These are phyloP conservation scores for Pyrrhoderma noxium DNA, from an alignment of 1,284 basidiomycete species.

Conservation along the genomic window DNA sequence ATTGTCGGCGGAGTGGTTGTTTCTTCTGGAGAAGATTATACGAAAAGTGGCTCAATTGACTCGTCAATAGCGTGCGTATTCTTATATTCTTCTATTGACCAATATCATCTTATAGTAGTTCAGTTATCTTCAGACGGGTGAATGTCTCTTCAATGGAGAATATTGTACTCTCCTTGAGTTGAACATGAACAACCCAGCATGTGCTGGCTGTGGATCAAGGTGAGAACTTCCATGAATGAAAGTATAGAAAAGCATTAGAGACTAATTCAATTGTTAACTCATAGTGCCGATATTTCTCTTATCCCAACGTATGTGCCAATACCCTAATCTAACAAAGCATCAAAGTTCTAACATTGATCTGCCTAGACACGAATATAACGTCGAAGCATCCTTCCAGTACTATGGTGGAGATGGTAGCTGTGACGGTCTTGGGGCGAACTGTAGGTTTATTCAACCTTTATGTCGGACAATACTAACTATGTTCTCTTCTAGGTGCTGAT, in stretches of 20 bases:
- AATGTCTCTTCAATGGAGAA: slow-evolving; percentile 37
- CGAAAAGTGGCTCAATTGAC: slow-evolving; percentile 24
- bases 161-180: slow-evolving; percentile 36
- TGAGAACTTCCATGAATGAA: background rate
- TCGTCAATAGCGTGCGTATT: slow-evolving; percentile 30
- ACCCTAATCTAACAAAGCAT: background rate
- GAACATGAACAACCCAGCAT: slow-evolving; percentile 35
- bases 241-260: background rate
- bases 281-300: slow-evolving; percentile 38
- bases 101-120: background rate
- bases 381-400: slow-evolving; percentile 26
- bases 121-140: slow-evolving; percentile 24
- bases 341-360: background rate
- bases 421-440: slow-evolving; percentile 28
- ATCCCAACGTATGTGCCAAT: slow-evolving; percentile 32
- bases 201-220: slow-evolving; percentile 33
- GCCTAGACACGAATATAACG: slow-evolving; percentile 29
- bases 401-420: slow-evolving; percentile 20
- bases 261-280: background rate
- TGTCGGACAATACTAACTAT: background rate
- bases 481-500: slow-evolving; percentile 23
- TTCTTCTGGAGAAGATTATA: slow-evolving; percentile 30
- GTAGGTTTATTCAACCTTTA: slow-evolving; percentile 20
- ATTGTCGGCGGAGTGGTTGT: slow-evolving; percentile 27
- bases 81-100: background rate